These are phyloP conservation scores for Dianthus caryophyllus DNA, from an alignment of 148 eudicot genomes.

Conservation along the genomic window DNA sequence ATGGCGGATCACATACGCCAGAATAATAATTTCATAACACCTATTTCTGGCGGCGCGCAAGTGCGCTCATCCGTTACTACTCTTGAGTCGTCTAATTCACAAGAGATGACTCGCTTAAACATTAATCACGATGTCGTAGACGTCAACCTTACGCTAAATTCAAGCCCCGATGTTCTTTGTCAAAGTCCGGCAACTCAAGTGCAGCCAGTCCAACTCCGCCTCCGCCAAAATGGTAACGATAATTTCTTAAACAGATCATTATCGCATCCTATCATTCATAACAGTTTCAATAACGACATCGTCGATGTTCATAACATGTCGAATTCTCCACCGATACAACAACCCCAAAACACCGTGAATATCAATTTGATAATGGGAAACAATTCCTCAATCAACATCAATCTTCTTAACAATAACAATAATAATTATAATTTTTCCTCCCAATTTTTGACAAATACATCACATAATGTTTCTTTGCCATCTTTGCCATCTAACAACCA, in stretches of 20 bases:
- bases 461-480: no score
- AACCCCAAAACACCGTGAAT: slow-evolving; percentile 16
- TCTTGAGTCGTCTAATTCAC: neutral
- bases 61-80: no score
- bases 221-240: slow-evolving; percentile 10
- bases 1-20: slow-evolving; percentile 16
- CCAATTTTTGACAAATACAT: no score
- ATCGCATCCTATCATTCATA: neutral
- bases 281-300: no score
- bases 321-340: neutral
- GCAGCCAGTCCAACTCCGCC: slow-evolving; percentile 11
- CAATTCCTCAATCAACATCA: slow-evolving; percentile 17
- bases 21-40: slow-evolving; percentile 6
- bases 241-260: neutral
- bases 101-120: neutral
- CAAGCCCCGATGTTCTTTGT: neutral
- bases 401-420: slow-evolving; percentile 8
- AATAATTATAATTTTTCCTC: no score
- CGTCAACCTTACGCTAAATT: no score
- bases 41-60: neutral
- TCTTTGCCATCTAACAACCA: no score
- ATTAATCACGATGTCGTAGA: neutral
- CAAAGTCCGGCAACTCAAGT: slow-evolving; percentile 8
- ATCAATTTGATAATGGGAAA: slow-evolving; percentile 20
- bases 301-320: neutral